Evolutionary conservation across 371 early-diverging fungal species (phyloP).

Genomic region (Mucor sp.): DNA sequence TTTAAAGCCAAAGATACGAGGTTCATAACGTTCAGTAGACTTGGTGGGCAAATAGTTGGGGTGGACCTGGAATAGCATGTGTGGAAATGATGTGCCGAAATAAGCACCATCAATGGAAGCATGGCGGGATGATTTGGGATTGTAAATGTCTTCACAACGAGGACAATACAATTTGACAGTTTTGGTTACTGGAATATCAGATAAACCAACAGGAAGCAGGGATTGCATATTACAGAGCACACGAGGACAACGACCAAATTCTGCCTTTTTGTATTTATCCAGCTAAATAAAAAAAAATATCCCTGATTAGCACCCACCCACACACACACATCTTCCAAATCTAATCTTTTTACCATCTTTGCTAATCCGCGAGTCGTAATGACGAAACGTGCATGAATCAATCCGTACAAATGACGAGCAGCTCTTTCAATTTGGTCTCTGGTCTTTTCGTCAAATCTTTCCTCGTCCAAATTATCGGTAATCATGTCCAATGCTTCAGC

Average conservation of each 20-base stretch:
- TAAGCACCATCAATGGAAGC: constrained; percentile 94
- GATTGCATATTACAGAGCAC: constrained; percentile 86
- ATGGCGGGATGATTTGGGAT: constrained; percentile 83
- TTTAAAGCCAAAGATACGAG: constrained; percentile 97
- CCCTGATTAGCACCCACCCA: neutral
- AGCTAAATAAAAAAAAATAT: constrained; percentile 37
- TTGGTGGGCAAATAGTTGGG: constrained; percentile 80
- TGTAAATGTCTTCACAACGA: constrained; percentile 94
- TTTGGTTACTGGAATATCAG: constrained; percentile 81
- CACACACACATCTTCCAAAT: neutral
- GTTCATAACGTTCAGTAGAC: constrained; percentile 78
- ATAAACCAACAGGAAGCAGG: constrained; percentile 88
- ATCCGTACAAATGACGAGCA: constrained; percentile 87
- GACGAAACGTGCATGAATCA: constrained; percentile 94
- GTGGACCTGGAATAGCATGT: constrained; percentile 93
- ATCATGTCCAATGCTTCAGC: constrained; percentile 91
- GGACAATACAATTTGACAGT: constrained; percentile 93
- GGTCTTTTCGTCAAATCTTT: constrained; percentile 66
- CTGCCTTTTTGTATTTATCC: constrained; percentile 85
- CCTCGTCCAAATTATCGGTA: constrained; percentile 78
- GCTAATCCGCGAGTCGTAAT: constrained; percentile 85
- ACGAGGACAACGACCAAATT: constrained; percentile 97
- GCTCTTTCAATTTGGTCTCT: constrained; percentile 74
- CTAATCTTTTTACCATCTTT: constrained; percentile 69
- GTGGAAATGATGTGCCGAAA: constrained; percentile 97